Conservation (phyloP, 2,329 filamentous ascomycete genomes). For the Aspergillus proliferans region DNA sequence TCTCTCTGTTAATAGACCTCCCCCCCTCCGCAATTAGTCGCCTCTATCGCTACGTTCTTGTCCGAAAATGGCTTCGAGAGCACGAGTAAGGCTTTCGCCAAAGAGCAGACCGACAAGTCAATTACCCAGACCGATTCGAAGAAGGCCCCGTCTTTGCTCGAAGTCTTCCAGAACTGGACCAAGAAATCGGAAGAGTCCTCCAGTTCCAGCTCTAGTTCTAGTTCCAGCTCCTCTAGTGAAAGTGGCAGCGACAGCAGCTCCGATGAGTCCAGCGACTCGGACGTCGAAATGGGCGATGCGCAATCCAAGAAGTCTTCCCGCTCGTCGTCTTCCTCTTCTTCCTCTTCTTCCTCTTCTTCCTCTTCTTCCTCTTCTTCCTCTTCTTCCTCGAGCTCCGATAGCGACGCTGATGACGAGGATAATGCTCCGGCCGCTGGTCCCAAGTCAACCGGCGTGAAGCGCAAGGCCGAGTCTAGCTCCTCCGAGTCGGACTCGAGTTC, state of each 20-base stretch:
- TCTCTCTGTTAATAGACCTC: conserved; percentile 19
- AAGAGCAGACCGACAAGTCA: conserved; percentile 46
- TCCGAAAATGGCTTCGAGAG: conserved; percentile 58
- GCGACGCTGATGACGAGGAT: conserved; percentile 47
- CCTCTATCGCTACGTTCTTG: conserved; percentile 62
- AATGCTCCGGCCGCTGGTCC: conserved; percentile 31
- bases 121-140: conserved; percentile 16
- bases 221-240: conserved; percentile 14
- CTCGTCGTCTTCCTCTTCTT: conserved; percentile 21
- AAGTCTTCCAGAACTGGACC: conserved; percentile 31
- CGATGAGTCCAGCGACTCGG: conserved; percentile 33
- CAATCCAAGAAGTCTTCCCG: conserved; percentile 26
- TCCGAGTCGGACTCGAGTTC: conserved; percentile 30
- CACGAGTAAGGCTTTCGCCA: conserved; percentile 57
- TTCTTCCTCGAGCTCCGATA: conserved; percentile 38
- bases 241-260: conserved; percentile 27
- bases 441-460: conserved; percentile 47
- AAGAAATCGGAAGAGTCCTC: conserved; percentile 14
- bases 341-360: conserved; percentile 26
- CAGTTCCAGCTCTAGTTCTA: conserved; percentile 10
- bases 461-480: conserved; percentile 49
- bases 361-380: conserved; percentile 35
- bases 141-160: conserved; percentile 33
- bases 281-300: conserved; percentile 39
- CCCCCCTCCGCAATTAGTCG: conserved; percentile 57